Conservation (phyloP, 768 basidiomycete species). For the Clavaria fumosa region DNA sequence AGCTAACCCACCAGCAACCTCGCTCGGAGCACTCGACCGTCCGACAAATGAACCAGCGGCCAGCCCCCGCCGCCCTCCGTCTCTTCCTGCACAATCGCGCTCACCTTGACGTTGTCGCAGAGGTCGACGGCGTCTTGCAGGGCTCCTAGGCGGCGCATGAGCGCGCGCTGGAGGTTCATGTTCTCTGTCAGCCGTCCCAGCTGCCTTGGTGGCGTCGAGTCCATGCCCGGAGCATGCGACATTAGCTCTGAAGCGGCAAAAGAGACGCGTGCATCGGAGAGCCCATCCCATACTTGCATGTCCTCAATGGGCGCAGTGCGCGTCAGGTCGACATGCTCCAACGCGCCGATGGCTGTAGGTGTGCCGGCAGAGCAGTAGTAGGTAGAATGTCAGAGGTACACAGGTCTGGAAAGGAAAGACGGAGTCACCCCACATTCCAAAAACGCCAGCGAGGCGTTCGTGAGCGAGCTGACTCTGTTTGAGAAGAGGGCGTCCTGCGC, state of each 20-base stretch:
- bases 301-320: constrained; percentile 65
- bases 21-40: constrained; percentile 48
- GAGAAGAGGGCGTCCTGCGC: constrained; percentile 41
- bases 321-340: constrained; percentile 52
- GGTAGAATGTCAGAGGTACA: too few relatives aligned
- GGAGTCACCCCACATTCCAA: constrained; percentile 34
- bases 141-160: constrained; percentile 46
- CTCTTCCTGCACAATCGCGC: constrained; percentile 46
- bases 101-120: constrained; percentile 61
- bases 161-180: constrained; percentile 77
- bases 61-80: constrained; percentile 43
- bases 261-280: constrained; percentile 63
- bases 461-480: constrained; percentile 79
- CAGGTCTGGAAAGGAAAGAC: too few relatives aligned
- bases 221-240: constrained; percentile 16
- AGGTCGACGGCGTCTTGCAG: constrained; percentile 43
- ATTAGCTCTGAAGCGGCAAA: constrained; percentile 47
- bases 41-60: constrained; percentile 67
- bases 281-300: constrained; percentile 93
- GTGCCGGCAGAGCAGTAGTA: constrained; percentile 1
- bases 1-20: constrained; percentile 51
- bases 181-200: constrained; percentile 90
- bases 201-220: constrained; percentile 13
- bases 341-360: constrained; percentile 61
- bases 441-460: constrained; percentile 54